Percentiles rank a stretch among this genome's conserved stretches.
Evolutionary conservation across 352 stramenopile genomes (phyloP).

Genomic region (Phytophthora cryptogea): DNA sequence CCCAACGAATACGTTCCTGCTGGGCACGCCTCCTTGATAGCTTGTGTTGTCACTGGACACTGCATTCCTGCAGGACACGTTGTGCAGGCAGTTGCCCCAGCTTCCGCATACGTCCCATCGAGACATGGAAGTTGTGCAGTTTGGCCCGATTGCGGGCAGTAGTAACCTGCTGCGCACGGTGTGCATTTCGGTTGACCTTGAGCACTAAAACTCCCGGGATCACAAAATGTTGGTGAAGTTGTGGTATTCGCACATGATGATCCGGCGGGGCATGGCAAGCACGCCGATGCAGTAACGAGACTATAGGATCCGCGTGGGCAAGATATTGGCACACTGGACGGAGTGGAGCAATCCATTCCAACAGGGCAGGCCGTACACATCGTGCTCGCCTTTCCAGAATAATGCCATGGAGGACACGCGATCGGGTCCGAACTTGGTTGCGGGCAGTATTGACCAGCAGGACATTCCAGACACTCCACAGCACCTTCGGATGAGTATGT

Average conservation of each 20-base stretch:
- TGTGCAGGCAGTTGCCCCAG: slow-evolving; percentile 49
- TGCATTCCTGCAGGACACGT: slow-evolving; percentile 62
- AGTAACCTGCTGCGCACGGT: slow-evolving; percentile 55
- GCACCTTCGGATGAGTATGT: slow-evolving; percentile 37
- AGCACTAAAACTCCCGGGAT: slow-evolving; percentile 55
- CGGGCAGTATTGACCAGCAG: slow-evolving; percentile 48
- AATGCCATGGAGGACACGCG: slow-evolving; percentile 46
- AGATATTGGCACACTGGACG: slow-evolving; percentile 30
- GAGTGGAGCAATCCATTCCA: slow-evolving; percentile 57
- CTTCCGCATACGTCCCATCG: slow-evolving; percentile 52
- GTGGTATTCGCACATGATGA: slow-evolving; percentile 38
- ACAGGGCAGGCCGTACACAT: slow-evolving; percentile 45
- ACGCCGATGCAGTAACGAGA: slow-evolving; percentile 36
- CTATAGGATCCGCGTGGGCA: slow-evolving; percentile 58
- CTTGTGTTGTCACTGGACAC: slow-evolving; percentile 52
- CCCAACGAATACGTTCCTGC: slow-evolving; percentile 69
- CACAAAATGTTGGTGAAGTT: slow-evolving; percentile 41
- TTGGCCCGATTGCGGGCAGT: slow-evolving; percentile 55
- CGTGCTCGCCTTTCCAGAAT: slow-evolving; percentile 43
- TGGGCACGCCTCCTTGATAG: slow-evolving; percentile 44
- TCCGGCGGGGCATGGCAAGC: slow-evolving; percentile 48
- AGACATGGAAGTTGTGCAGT: slow-evolving; percentile 52
- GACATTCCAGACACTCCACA: slow-evolving; percentile 45
- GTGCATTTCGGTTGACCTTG: slow-evolving; percentile 56
- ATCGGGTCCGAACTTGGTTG: slow-evolving; percentile 47